A percentile compares a stretch with the other conserved stretches of the same genome.
Evolutionary conservation across 345 rosid genomes (phyloP).

Genomic region (Kernera saxatilis): DNA sequence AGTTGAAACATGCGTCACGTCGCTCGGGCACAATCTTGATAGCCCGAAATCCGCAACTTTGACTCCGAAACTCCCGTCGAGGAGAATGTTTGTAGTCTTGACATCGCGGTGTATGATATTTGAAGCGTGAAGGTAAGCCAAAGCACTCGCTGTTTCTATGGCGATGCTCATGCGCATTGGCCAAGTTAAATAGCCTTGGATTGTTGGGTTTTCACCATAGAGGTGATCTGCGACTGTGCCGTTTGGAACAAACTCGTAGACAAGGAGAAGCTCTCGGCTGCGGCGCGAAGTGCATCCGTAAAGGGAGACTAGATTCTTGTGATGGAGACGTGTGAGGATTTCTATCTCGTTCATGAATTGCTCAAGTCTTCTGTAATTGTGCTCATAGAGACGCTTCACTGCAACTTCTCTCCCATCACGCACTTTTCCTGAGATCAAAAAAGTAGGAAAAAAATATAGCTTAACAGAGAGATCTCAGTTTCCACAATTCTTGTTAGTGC

Average conservation of each 20-base stretch:
- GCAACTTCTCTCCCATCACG: conserved; percentile 69
- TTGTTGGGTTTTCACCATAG: conserved; percentile 35
- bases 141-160: conserved; percentile 54
- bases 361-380: conserved; percentile 39
- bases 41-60: conserved; percentile 72
- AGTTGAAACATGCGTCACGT: conserved; percentile 62
- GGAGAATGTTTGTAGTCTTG: conserved; percentile 64
- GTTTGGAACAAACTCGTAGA: conserved; percentile 55
- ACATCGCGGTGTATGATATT: conserved; percentile 61
- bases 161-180: conserved; percentile 52
- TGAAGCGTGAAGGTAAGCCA: conserved; percentile 61
- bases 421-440: conserved; percentile 42
- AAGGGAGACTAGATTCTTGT: conserved; percentile 60
- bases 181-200: conserved; percentile 41
- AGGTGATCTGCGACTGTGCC: conserved; percentile 72
- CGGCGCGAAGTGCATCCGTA: conserved; percentile 57
- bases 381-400: conserved; percentile 60
- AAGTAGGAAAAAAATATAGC: neutral
- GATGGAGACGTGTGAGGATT: conserved; percentile 55
- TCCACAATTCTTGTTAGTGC: neutral
- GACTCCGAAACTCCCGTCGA: conserved; percentile 45
- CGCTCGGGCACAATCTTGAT: conserved; percentile 44
- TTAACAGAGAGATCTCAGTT: neutral
- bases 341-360: conserved; percentile 60
- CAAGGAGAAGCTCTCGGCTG: conserved; percentile 58